Conservation (phyloP, 345 rosid genomes). For the Arabidopsis arenosa region DNA sequence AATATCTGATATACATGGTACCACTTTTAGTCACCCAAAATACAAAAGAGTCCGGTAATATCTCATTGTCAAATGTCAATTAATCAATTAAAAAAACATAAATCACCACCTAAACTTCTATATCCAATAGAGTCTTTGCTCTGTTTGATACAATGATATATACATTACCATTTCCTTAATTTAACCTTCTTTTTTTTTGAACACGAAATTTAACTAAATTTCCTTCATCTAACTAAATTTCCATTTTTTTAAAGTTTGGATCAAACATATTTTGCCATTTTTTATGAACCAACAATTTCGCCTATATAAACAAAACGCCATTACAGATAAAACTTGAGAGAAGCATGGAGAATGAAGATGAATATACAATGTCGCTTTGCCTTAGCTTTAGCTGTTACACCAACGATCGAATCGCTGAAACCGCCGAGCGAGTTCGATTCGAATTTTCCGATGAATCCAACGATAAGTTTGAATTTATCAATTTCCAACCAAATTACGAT, state of each 20-base stretch:
- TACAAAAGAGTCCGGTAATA: slow-evolving; percentile 22
- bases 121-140: slow-evolving; percentile 1
- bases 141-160: background rate
- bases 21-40: background rate
- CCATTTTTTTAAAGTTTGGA: background rate
- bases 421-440: slow-evolving; percentile 51
- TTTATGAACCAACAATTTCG: background rate
- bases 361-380: slow-evolving; percentile 48
- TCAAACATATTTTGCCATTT: background rate
- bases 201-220: background rate
- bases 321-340: background rate
- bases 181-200: background rate
- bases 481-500: too few relatives aligned
- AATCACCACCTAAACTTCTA: slow-evolving; percentile 14
- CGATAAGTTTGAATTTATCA: slow-evolving; percentile 58
- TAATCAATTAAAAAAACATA: background rate
- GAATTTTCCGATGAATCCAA: slow-evolving; percentile 26
- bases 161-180: slow-evolving; percentile 1
- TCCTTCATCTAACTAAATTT: background rate
- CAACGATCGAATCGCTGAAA: slow-evolving; percentile 35
- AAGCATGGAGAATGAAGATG: slow-evolving; percentile 43
- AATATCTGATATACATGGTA: too few relatives aligned
- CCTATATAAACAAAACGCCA: slow-evolving; percentile 17
- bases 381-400: slow-evolving; percentile 79
- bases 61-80: slow-evolving; percentile 16